phyloP scores from a whole-genome alignment of 2,329 filamentous ascomycete genomes.

The Fusarium mangiferae region DNA sequence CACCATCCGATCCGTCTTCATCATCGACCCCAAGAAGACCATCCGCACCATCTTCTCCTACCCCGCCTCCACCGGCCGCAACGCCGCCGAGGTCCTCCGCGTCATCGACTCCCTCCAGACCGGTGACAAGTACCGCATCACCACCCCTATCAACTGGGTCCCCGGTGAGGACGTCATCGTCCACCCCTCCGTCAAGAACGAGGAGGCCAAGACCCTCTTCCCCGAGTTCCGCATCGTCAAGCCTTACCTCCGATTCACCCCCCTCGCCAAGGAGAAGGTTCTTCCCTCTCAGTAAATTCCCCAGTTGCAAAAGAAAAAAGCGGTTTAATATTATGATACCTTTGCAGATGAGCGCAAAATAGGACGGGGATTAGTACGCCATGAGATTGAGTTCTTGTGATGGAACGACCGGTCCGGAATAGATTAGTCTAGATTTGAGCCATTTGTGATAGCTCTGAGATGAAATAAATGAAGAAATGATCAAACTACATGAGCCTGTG shows the following conservation, averaged over 20 bases:
- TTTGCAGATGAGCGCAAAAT: slow-evolving; percentile 35
- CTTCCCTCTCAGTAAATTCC: slow-evolving; percentile 26
- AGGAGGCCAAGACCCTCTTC: slow-evolving; percentile 89
- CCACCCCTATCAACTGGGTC: slow-evolving; percentile 91
- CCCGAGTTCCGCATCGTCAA: slow-evolving; percentile 76
- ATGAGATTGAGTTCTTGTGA: slow-evolving; percentile 14
- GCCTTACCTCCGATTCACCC: slow-evolving; percentile 80
- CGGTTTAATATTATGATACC: slow-evolving; percentile 38
- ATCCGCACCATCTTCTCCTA: slow-evolving; percentile 94
- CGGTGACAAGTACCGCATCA: slow-evolving; percentile 88
- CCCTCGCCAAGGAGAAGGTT: slow-evolving; percentile 65
- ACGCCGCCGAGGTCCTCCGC: slow-evolving; percentile 81
- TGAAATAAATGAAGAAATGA: slow-evolving; percentile 42
- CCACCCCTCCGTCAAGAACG: slow-evolving; percentile 82
- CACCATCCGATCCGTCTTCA: slow-evolving; percentile 93
- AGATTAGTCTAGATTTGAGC: slow-evolving; percentile 23
- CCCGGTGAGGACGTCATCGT: slow-evolving; percentile 93
- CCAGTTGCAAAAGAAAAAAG: neutral
- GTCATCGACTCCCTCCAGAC: slow-evolving; percentile 83
- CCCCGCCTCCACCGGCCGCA: slow-evolving; percentile 89
- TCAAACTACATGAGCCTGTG: neutral
- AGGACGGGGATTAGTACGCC: slow-evolving; percentile 26
- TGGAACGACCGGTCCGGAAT: slow-evolving; percentile 23
- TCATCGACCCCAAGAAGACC: slow-evolving; percentile 94
- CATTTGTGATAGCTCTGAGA: slow-evolving; percentile 35